phyloP scores from a whole-genome alignment of 2,329 filamentous ascomycete genomes.

The Fusarium temperatum region DNA sequence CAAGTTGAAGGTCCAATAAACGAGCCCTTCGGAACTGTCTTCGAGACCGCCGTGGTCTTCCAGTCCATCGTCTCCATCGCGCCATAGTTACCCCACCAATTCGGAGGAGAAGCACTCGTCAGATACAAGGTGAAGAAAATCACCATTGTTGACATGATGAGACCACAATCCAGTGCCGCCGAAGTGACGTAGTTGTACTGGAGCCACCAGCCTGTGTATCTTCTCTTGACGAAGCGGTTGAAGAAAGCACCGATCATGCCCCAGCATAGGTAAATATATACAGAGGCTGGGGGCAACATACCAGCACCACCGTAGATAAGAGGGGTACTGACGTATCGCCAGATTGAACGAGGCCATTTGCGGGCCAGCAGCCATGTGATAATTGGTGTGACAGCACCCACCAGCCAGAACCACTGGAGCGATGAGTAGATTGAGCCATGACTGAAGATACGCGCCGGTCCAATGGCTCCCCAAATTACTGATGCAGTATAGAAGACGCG shows the following conservation, averaged over 20 bases:
- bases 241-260: constrained; percentile 73
- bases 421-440: constrained; percentile 68
- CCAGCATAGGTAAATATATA: constrained; percentile 77
- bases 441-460: constrained; percentile 75
- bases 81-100: constrained; percentile 70
- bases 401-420: constrained; percentile 76
- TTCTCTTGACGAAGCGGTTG: constrained; percentile 72
- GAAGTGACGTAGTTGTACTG: constrained; percentile 82
- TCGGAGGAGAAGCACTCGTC: constrained; percentile 62
- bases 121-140: constrained; percentile 76
- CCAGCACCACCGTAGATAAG: constrained; percentile 73
- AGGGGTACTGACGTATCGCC: constrained; percentile 73
- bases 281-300: constrained; percentile 73
- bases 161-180: constrained; percentile 74
- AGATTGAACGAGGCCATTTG: constrained; percentile 66
- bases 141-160: constrained; percentile 72
- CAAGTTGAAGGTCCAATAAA: constrained; percentile 62
- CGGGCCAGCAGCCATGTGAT: constrained; percentile 71
- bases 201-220: constrained; percentile 77
- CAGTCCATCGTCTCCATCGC: constrained; percentile 59
- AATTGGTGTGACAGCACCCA: constrained; percentile 70
- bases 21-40: constrained; percentile 52
- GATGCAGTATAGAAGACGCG: constrained; percentile 73
- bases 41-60: constrained; percentile 54
- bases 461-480: constrained; percentile 78